Evolutionary conservation across 1,139 yeast species (phyloP), one percentile per base, ranked within the genome.

Genomic region (Hanseniaspora gamundiae): DNA sequence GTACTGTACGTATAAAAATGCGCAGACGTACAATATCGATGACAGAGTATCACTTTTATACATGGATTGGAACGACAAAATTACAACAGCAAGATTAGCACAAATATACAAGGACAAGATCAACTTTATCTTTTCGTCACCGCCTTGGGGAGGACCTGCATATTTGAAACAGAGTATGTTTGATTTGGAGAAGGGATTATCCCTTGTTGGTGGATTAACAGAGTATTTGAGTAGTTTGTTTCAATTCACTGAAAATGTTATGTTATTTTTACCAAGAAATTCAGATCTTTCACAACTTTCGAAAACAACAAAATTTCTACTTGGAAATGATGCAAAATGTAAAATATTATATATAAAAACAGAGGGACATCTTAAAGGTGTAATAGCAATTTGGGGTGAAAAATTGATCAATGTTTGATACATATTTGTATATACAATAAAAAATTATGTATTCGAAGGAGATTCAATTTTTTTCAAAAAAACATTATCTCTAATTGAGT

Each of bases 81-180:
- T 38, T 2, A 38, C 20, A 4, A 27, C 39, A 8, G 39, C 35
- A 17, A 44, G 28, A 26, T 17, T 36, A 4, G 11, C 49, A n/a
- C 41, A 41, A n/a, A 40, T 61, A 0, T 42, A 48, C 13, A 46
- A 46, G n/a, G 42, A 52, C n/a, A 61, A 65, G 2, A 69, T 79
- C 38, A 93, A 83, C 54, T 71, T 84, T 39, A 69, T 82, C 6
- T 88, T 86, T 62, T 73, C 80, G 21, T 85, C 95, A 5, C 97
- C 97, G 0, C 97, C 97, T 0, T 91, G 98, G 98, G 97, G 97
- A 14, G 98, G 98, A 0, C 86, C 93, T 0, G 59, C 65, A 4
- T 91, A 88, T 61, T 62, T 66, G 30, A 54, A 64, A 10, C 51
- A 57, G 3, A 66, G 66, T 1, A 53, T 58, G 0, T 83, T 76